Percentiles rank a stretch among this genome's conserved stretches.
phyloP scores from a whole-genome alignment of 495 filamentous ascomycete genomes.

The Neurospora sp. region DNA sequence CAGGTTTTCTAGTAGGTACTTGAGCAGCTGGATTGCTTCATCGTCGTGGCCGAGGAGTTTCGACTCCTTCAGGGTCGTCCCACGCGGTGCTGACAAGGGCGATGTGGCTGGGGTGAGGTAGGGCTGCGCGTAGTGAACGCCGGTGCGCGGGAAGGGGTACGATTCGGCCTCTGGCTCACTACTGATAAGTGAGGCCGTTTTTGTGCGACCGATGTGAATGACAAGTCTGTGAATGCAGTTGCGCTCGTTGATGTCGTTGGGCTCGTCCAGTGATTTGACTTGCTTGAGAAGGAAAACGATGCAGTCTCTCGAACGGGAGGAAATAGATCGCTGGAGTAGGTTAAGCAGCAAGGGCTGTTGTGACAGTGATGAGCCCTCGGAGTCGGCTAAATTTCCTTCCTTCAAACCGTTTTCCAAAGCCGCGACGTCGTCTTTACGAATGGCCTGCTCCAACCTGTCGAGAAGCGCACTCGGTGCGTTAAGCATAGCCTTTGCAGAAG shows the following conservation, averaged over 20 bases:
- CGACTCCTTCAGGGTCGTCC: slow-evolving; percentile 36
- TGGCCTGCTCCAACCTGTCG: slow-evolving; percentile 65
- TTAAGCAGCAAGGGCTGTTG: slow-evolving; percentile 56
- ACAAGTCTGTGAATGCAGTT: slow-evolving; percentile 90
- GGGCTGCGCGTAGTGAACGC: slow-evolving; percentile 50
- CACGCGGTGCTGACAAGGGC: slow-evolving; percentile 41
- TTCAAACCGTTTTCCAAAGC: slow-evolving; percentile 49
- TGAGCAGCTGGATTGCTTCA: slow-evolving; percentile 62
- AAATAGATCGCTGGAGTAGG: slow-evolving; percentile 76
- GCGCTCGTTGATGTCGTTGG: slow-evolving; percentile 84
- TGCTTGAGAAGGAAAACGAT: slow-evolving; percentile 58
- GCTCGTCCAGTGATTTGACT: slow-evolving; percentile 65
- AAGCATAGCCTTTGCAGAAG: slow-evolving; percentile 59
- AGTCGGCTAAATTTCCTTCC: slow-evolving; percentile 42
- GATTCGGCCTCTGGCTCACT: slow-evolving; percentile 38
- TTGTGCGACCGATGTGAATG: slow-evolving; percentile 76
- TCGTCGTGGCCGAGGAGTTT: slow-evolving; percentile 57
- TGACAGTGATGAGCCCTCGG: slow-evolving; percentile 35
- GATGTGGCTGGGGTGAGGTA: slow-evolving; percentile 59
- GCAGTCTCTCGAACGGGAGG: slow-evolving; percentile 54
- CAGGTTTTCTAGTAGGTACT: slow-evolving; percentile 62
- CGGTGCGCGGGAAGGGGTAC: slow-evolving; percentile 34
- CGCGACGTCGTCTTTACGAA: slow-evolving; percentile 61
- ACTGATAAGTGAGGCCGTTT: slow-evolving; percentile 45
- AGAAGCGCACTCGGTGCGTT: slow-evolving; percentile 55